Base-by-base conservation (phyloP, 2,329 filamentous ascomycete genomes). In the Tolypocladium guangdongense region DNA sequence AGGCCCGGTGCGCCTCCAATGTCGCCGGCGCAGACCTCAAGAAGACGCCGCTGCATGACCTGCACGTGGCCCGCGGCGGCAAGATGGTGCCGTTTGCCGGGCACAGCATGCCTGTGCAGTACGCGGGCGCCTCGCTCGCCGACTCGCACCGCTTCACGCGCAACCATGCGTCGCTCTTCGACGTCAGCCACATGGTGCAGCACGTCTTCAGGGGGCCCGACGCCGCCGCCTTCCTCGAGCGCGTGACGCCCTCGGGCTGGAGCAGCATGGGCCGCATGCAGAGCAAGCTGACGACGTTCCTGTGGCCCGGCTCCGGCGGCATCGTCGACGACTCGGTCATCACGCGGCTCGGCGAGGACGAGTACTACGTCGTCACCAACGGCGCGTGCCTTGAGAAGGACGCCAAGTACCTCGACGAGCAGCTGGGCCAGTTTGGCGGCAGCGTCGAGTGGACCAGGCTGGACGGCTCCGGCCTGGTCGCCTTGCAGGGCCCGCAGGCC, bases 71-170 rank as follows among this genome's bases (percentile, higher is more conserved):
- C 55, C 77, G 88, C 66, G 89, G 89, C 60, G 93, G 81, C 60
- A 96, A 95, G 74, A 93, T 97, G 83, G 92, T 96, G 50, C 88
- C 90, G n/a, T 99, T 96, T 71, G 92, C 88, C 58, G 90, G 90
- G 60, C 96, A 86, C 74, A 78, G 82, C 62, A 96, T 99, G 90
- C 93, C 93, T 8, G 84, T 99, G 46, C 87, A 93, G 70, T 99
- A 97, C 74, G 72, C 78, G 36, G 81, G 84, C 59, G 78, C 88
- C 59, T 85, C 86, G 61, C 86, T 96, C 58, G 78, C 82, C 60
- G 88, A 90, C 56, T 95, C 90, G 51, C 93, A 97, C 75, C 79
- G 84, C 63, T 96, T 92, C 79, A 97, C 93, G 18, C 84, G 93
- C 52, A 79, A 83, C 62, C 87, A 91, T 70, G 87, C 89, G 54